phyloP scores from a whole-genome alignment of 495 filamentous ascomycete species.

The Aspergillus bridgeri region DNA sequence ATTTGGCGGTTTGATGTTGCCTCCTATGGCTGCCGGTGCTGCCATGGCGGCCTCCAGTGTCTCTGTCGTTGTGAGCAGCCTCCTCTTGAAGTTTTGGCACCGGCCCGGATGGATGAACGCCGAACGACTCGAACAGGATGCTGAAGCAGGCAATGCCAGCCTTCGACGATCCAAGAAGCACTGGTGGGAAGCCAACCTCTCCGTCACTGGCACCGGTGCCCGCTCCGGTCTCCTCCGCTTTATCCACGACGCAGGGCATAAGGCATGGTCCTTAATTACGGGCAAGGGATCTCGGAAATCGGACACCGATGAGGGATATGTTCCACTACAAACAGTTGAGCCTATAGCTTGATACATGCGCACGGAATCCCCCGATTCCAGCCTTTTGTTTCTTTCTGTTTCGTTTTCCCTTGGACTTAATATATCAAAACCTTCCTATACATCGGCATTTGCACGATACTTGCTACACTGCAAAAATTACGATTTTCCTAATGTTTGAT shows the following conservation, averaged over 20 bases:
- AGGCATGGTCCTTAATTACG: conserved; percentile 28
- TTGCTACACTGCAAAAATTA: background rate
- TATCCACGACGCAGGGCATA: conserved; percentile 14
- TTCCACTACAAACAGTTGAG: conserved; percentile 45
- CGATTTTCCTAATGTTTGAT: background rate
- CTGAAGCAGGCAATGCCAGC: conserved; percentile 12
- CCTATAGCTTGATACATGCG: conserved; percentile 25
- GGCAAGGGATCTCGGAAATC: conserved; percentile 21
- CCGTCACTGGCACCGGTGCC: conserved; percentile 15
- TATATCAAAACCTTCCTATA: background rate
- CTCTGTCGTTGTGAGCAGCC: conserved; percentile 79
- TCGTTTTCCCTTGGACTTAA: background rate
- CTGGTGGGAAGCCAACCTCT: conserved; percentile 35
- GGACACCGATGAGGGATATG: conserved; percentile 39
- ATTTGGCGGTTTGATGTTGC: conserved; percentile 80
- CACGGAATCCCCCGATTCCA: background rate
- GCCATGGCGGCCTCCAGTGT: conserved; percentile 93
- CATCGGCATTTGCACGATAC: background rate
- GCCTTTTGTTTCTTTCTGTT: background rate
- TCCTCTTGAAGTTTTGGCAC: conserved; percentile 84
- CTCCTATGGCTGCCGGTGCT: conserved; percentile 90
- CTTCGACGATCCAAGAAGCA: conserved; percentile 17
- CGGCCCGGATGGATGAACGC: conserved; percentile 88
- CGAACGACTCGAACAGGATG: conserved; percentile 55
- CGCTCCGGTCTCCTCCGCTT: conserved; percentile 20